Base-by-base conservation (phyloP, 495 filamentous ascomycete genomes). In the Aspergillus nidulans region DNA sequence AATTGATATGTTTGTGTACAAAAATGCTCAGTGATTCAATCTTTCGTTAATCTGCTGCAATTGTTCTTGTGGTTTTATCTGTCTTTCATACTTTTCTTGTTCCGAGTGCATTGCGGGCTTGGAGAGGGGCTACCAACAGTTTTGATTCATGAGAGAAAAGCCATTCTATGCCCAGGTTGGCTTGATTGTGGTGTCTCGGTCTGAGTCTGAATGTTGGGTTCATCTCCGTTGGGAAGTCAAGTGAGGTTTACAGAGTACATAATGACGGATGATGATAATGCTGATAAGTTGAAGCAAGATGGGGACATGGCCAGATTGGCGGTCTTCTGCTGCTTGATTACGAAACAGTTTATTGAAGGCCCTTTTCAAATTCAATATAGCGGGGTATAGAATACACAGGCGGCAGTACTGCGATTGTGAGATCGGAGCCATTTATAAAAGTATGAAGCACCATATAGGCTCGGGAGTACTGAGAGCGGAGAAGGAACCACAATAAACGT, bases 151-250 rank as follows among this genome's bases (percentile, higher is more conserved):
- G 32, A 52, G 56, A 62, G 55, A 49, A n/a, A 58, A 51, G 28
- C 47, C 45, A 46, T 48, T 59, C 56, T 53, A 53, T 15, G 61
- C 57, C 52, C 59, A 55, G 61, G 59, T 48, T 42, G 55, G 61
- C 61, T 51, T 56, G 54, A 53, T 49, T 52, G 54, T 56, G 62
- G 52, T 60, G 49, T 59, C 56, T 61, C 57, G 9, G 47, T 53
- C 61, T 57, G 60, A 59, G 64, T 67, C 61, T 52, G 49, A 55
- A 57, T 67, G 64, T 64, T 67, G 60, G 59, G 51, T 55, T 55
- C 25, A 55, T 60, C 54, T 60, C 49, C 52, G 20, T 50, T 62
- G 53, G 62, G 57, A 52, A 57, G 46, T 54, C 52, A 55, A 58
- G 45, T 52, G 55, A 57, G 54, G 57, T 56, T 53, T 55, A 56